Conservation (phyloP, 768 basidiomycete species). For the Mycena rebaudengoi region DNA sequence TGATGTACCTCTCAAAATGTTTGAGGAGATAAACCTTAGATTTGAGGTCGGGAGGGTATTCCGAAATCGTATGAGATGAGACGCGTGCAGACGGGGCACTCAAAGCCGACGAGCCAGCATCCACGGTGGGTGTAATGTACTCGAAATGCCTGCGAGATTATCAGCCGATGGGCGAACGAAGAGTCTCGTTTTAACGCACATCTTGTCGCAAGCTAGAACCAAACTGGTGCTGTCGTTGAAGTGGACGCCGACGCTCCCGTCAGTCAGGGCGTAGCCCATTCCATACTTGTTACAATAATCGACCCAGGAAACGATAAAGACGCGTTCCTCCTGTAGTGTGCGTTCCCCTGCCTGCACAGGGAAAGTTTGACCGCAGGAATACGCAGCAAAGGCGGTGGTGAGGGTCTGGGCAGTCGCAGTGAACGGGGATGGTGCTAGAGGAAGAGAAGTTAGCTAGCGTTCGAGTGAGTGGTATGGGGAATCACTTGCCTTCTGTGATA, state of each 20-base stretch:
- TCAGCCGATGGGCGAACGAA: slow-evolving; percentile 5
- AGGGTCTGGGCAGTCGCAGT: slow-evolving; percentile 35
- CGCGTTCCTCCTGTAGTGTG: slow-evolving; percentile 67
- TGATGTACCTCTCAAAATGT: slow-evolving; percentile 95
- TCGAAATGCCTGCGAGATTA: slow-evolving; percentile 78
- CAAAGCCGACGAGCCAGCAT: slow-evolving; percentile 60
- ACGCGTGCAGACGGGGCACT: slow-evolving; percentile 72
- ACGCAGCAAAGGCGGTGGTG: slow-evolving; percentile 72
- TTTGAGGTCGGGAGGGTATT: slow-evolving; percentile 85
- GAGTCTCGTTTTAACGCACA: slow-evolving; percentile 58
- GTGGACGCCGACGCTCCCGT: slow-evolving; percentile 93
- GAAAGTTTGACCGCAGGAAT: slow-evolving; percentile 64
- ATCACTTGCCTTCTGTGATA: slow-evolving; percentile 10
- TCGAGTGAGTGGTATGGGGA: neutral
- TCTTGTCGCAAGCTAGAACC: slow-evolving; percentile 85
- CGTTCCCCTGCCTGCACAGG: slow-evolving; percentile 43
- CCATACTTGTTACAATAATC: slow-evolving; percentile 99
- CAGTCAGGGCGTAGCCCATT: slow-evolving; percentile 98
- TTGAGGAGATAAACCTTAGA: slow-evolving; percentile 92
- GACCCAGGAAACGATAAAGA: slow-evolving; percentile 98
- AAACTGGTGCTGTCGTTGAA: slow-evolving; percentile 95
- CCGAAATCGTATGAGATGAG: slow-evolving; percentile 65
- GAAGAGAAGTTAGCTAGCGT: neutral
- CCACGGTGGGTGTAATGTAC: slow-evolving; percentile 64
- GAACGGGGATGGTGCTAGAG: slow-evolving; percentile 21